phyloP scores from a whole-genome alignment of 768 basidiomycete genomes.

The Stropharia rugosoannulata region DNA sequence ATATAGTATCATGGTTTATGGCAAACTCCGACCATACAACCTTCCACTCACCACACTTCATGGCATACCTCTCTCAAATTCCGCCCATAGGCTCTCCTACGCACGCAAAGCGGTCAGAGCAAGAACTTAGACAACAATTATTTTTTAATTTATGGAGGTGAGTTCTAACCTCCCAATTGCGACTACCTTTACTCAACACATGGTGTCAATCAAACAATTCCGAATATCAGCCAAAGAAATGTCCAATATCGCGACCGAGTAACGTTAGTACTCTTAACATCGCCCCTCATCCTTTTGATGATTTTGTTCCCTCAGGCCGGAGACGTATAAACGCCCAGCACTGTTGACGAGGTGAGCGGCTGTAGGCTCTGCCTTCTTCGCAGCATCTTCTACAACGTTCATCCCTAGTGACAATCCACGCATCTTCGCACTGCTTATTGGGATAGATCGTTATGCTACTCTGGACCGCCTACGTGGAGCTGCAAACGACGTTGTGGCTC shows the following conservation, averaged over 20 bases:
- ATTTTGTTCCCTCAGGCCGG: background rate
- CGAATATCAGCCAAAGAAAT: background rate
- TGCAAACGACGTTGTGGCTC: slow-evolving; percentile 1
- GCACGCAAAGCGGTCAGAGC: too few relatives aligned
- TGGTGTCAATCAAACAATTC: background rate
- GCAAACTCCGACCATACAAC: background rate
- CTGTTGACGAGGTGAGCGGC: background rate
- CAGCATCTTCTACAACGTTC: background rate
- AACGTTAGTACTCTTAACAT: background rate
- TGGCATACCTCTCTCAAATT: too few relatives aligned
- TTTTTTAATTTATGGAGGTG: background rate
- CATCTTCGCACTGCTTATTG: background rate
- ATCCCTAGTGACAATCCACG: background rate
- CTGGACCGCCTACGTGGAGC: slow-evolving; percentile 5
- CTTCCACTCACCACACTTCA: too few relatives aligned
- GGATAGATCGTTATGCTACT: background rate
- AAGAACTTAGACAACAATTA: background rate
- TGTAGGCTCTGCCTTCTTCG: background rate
- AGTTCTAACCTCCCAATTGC: background rate
- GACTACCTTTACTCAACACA: too few relatives aligned
- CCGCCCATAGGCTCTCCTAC: too few relatives aligned
- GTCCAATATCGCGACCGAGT: background rate
- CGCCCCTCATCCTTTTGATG: background rate
- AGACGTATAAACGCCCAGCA: background rate
- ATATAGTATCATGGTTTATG: background rate